phyloP scores from a whole-genome alignment of 1,139 yeast species.

The Wickerhamomyces sp. region DNA sequence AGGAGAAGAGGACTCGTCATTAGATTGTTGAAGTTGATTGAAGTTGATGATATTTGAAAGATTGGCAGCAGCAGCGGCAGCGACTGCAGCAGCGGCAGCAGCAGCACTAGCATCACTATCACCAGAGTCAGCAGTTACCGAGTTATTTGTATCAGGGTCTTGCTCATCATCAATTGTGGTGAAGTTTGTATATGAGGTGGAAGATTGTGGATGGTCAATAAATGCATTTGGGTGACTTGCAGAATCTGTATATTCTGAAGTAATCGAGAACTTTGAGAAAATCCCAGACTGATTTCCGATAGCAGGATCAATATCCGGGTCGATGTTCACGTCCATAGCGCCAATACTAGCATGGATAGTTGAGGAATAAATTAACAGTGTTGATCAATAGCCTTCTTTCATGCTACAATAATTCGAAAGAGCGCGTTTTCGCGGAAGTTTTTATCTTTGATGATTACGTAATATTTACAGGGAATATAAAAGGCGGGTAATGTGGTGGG shows the following conservation, averaged over 20 bases:
- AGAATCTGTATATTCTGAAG: constrained; percentile 5
- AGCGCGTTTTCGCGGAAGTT: too few species aligned
- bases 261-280: constrained; percentile 19
- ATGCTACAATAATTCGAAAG: too few species aligned
- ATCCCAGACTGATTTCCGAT: constrained; percentile 17
- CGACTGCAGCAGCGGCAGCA: constrained; percentile 17
- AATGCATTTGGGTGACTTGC: constrained; percentile 3
- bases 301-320: constrained; percentile 20
- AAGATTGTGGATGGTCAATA: background rate
- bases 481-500: too few species aligned
- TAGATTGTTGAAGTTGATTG: constrained; percentile 5
- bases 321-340: constrained; percentile 16
- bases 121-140: constrained; percentile 8
- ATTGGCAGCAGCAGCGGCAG: constrained; percentile 19
- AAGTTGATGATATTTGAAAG: constrained; percentile 20
- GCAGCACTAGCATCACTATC: constrained; percentile 18
- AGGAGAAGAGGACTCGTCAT: background rate
- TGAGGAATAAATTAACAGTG: too few species aligned
- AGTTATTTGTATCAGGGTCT: background rate
- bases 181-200: constrained; percentile 4
- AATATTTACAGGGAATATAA: too few species aligned
- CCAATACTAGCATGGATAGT: too few species aligned
- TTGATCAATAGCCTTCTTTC: too few species aligned
- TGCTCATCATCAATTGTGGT: constrained; percentile 6
- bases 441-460: too few species aligned